phyloP scores from a whole-genome alignment of 2,329 filamentous ascomycete genomes.

The Aspergillus sp. region DNA sequence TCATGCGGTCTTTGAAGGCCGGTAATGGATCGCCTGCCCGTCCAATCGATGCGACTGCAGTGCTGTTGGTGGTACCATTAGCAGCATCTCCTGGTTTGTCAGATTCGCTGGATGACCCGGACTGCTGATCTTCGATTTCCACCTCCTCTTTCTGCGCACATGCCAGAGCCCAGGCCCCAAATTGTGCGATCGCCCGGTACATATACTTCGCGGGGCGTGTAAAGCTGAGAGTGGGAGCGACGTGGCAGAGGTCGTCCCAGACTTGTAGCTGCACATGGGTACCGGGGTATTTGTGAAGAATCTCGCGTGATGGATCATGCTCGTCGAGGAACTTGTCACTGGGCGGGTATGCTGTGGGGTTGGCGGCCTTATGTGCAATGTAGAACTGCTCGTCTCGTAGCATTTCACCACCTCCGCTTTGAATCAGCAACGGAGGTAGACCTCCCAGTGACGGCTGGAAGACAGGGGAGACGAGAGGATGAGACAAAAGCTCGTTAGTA shows the following conservation, averaged over 20 bases:
- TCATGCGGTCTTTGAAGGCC: constrained; percentile 81
- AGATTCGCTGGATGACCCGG: constrained; percentile 64
- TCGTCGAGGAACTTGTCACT: constrained; percentile 64
- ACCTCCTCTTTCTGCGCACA: constrained; percentile 77
- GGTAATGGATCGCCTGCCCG: constrained; percentile 83
- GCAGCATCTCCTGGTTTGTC: constrained; percentile 20
- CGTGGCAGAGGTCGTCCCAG: constrained; percentile 94
- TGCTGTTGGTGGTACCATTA: constrained; percentile 14
- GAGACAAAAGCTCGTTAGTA: constrained; percentile 79
- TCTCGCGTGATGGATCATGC: constrained; percentile 56
- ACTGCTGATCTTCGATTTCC: constrained; percentile 77
- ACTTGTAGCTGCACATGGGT: constrained; percentile 94
- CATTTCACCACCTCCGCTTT: constrained; percentile 85
- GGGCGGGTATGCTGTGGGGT: constrained; percentile 75
- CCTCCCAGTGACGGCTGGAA: constrained; percentile 88
- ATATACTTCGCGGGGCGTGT: constrained; percentile 95
- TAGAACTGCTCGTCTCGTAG: constrained; percentile 95
- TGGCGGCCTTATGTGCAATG: constrained; percentile 88
- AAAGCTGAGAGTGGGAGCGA: constrained; percentile 89
- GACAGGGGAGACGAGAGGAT: constrained; percentile 87
- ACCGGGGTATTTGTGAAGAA: constrained; percentile 68
- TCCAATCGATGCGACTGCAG: constrained; percentile 60
- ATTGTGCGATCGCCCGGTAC: constrained; percentile 90
- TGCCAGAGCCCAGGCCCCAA: constrained; percentile 87
- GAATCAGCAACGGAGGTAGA: constrained; percentile 80